Evolutionary conservation across 1,284 basidiomycete genomes (phyloP), one percentile per base, ranked within the genome.

Genomic region (Cystobasidiaceae sp.): DNA sequence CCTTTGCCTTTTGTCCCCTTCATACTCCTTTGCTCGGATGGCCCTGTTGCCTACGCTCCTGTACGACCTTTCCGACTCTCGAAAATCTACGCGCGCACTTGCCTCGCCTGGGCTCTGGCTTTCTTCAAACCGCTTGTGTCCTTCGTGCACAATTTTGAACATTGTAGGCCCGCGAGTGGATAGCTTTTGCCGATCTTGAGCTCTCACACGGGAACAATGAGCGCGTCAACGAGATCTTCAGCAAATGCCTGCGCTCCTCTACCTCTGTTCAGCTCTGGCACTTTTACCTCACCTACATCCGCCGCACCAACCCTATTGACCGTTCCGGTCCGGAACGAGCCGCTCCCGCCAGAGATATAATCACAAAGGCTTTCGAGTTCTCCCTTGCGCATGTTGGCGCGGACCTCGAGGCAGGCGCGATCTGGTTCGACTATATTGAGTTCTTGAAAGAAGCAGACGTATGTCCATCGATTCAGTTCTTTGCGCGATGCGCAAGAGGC

Each of bases 331-430:
- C 74, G 28, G 77, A 77, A 49, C 73, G 74, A 15, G 78, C 41
- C 81, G 82, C 23, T 78, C 81, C 67, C 83, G 86, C 70, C 81
- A 88, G 72, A 83, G 88, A 73, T 50, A 84, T 84, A 15, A 85
- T 98, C 65, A 85, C 86, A 41, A 87, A 90, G 71, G 90, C 93
- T 5, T 98, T 93, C 77, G 93, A 98, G 74, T 97, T 92, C 74
- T 93, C 92, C 0, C 80, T 97, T 59, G 86, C 85, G 67, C 89
- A 92, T 73, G 86, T 97, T 51, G 93, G 93, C 17, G 86, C 88
- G 46, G 82, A 84, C 72, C 77, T 79, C 30, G 80, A 82, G 52
- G 78, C 80, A 43, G 82, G 82, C 3, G 78, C 79, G 52, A 80
- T 84, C 50, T 85, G 83, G 83, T 76, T 77, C 52, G 83, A 84